Percentiles rank a stretch among this genome's conserved stretches.
Evolutionary conservation across 2,329 filamentous ascomycete genomes (phyloP).

Genomic region (Aspergillus hiratsukae): DNA sequence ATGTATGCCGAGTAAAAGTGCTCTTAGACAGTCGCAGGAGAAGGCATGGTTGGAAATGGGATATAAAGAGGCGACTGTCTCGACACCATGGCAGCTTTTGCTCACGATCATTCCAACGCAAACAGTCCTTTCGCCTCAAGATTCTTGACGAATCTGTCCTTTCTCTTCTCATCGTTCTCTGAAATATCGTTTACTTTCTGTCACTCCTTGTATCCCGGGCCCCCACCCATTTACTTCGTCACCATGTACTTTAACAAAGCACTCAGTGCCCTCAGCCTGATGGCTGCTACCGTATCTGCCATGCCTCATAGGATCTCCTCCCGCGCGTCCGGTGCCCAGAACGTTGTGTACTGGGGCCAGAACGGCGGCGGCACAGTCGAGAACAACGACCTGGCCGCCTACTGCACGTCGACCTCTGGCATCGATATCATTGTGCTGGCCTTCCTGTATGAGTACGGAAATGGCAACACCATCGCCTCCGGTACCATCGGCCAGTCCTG

Average conservation of each 20-base stretch:
- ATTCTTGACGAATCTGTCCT: background rate
- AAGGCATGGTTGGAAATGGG: background rate
- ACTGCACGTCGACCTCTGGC: slow-evolving; percentile 36
- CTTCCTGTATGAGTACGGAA: slow-evolving; percentile 40
- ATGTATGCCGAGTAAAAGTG: background rate
- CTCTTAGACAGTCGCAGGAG: background rate
- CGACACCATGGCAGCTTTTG: background rate
- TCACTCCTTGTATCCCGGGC: background rate
- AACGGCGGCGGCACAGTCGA: slow-evolving; percentile 27
- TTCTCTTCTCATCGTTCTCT: background rate
- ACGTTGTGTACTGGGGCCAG: slow-evolving; percentile 32
- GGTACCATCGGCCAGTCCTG: slow-evolving; percentile 41
- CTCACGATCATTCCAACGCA: background rate
- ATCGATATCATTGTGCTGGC: slow-evolving; percentile 44
- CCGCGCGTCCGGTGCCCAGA: slow-evolving; percentile 15
- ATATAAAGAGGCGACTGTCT: background rate
- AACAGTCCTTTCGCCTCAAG: background rate
- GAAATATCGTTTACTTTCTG: background rate
- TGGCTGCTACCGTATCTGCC: background rate
- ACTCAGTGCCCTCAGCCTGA: background rate
- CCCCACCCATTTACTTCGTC: background rate
- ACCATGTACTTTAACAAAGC: background rate
- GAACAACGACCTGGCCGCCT: slow-evolving; percentile 27
- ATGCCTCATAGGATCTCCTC: background rate
- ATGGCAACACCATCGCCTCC: slow-evolving; percentile 33